phyloP scores from a whole-genome alignment of 805 yeast species.

The Monosporozyma aerobia region DNA sequence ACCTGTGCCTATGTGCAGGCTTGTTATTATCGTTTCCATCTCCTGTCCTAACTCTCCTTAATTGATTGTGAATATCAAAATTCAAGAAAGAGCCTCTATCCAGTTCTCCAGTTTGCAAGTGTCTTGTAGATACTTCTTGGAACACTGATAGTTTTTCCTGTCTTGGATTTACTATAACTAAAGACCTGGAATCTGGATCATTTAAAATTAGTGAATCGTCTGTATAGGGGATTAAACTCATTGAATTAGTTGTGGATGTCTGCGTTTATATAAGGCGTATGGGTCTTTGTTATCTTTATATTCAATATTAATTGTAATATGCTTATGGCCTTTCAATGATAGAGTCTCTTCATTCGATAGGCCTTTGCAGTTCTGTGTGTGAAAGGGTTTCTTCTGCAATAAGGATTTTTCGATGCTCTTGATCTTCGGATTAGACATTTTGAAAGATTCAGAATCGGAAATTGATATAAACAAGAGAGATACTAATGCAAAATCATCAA shows the following conservation, averaged over 20 bases:
- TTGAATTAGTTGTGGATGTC: background rate
- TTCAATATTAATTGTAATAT: background rate
- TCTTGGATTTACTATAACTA: constrained; percentile 22
- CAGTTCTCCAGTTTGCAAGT: background rate
- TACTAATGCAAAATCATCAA: background rate
- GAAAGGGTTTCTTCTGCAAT: background rate
- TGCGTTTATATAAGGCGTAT: background rate
- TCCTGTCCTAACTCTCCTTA: background rate
- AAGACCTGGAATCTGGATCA: constrained; percentile 24
- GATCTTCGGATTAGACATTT: background rate
- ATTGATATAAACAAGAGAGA: background rate
- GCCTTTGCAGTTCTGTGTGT: background rate
- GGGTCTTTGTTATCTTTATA: background rate
- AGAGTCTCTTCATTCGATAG: background rate
- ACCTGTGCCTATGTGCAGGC: background rate
- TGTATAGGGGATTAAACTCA: constrained; percentile 23
- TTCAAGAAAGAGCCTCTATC: background rate
- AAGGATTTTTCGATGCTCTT: background rate
- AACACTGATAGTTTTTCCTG: constrained; percentile 21
- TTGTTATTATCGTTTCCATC: background rate
- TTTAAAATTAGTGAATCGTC: constrained; percentile 22
- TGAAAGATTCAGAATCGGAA: background rate
- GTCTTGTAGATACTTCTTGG: constrained; percentile 9
- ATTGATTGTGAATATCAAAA: background rate
- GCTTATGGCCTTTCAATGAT: background rate